A percentile compares a stretch with the other conserved stretches of the same genome.
Evolutionary conservation across 2,329 filamentous ascomycete species (phyloP).

Genomic region (Phyllosticta citriasiana): DNA sequence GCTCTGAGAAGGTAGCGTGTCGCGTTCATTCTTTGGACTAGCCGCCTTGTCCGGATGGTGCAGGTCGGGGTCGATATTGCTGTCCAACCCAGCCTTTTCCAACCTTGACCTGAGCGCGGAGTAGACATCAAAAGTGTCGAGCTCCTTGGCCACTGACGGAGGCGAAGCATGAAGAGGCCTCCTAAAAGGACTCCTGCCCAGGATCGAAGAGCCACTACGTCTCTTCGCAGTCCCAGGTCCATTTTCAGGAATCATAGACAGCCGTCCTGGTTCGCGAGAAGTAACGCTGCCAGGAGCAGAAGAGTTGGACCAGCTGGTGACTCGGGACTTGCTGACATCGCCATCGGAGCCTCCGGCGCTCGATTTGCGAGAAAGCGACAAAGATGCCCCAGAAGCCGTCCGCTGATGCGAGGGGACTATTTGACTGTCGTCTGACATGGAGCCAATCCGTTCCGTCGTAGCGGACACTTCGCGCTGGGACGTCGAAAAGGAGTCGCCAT

Average conservation of each 20-base stretch:
- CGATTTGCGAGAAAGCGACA: background rate
- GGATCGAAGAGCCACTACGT: constrained; percentile 21
- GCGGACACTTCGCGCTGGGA: background rate
- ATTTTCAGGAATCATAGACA: constrained; percentile 54
- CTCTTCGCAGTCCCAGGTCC: constrained; percentile 12
- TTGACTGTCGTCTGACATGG: background rate
- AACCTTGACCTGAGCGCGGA: constrained; percentile 53
- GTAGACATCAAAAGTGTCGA: constrained; percentile 35
- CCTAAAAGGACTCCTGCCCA: constrained; percentile 16
- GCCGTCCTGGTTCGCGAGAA: constrained; percentile 43
- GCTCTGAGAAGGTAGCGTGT: constrained; percentile 8
- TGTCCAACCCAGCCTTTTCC: constrained; percentile 22
- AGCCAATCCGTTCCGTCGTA: background rate
- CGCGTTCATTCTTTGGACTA: background rate
- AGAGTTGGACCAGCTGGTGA: constrained; percentile 65
- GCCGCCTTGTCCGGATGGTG: background rate
- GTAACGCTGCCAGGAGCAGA: constrained; percentile 46
- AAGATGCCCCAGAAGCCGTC: background rate
- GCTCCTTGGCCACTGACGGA: constrained; percentile 13
- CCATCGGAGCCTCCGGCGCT: constrained; percentile 3
- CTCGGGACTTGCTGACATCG: constrained; percentile 50
- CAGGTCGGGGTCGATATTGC: background rate
- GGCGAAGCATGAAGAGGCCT: constrained; percentile 8
- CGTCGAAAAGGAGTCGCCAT: constrained; percentile 14
- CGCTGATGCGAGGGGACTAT: background rate